A percentile compares a stretch with the other conserved stretches of the same genome.
Conservation (phyloP, 75 land plant genomes). For the Pseudotsuga menziesii region DNA sequence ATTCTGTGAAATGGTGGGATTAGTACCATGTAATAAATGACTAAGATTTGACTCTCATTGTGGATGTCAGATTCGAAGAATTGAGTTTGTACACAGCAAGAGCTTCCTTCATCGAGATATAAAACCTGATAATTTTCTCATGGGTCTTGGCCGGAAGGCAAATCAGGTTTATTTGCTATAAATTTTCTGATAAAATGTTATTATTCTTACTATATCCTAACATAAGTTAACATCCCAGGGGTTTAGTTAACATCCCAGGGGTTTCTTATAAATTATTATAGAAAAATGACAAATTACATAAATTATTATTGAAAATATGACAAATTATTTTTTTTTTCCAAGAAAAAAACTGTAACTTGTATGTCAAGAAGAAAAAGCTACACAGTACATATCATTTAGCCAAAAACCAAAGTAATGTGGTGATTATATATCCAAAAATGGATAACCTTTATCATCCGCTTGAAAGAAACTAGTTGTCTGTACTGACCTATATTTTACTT, state of each 20-base stretch:
- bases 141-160: slow-evolving; percentile 63
- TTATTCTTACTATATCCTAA: not conserved
- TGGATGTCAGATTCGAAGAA: slow-evolving; percentile 34
- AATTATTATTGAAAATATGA: not conserved
- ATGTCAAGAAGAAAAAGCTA: too few species aligned
- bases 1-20: not conserved
- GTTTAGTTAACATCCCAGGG: too few species aligned
- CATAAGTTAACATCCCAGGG: not conserved
- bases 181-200: not conserved
- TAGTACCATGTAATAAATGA: not conserved
- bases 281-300: not conserved
- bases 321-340: too few species aligned
- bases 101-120: slow-evolving; percentile 55
- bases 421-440: too few species aligned
- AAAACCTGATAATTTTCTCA: slow-evolving; percentile 52
- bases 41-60: not conserved
- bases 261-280: not conserved
- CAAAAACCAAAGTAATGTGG: too few species aligned
- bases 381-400: too few species aligned
- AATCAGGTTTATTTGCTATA: slow-evolving; percentile 34
- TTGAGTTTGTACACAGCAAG: slow-evolving; percentile 54
- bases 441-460: too few species aligned
- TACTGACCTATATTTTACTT: too few species aligned
- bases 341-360: too few species aligned
- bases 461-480: too few species aligned